Percentiles rank a stretch among this genome's conserved stretches.
These are phyloP conservation scores for Ceraceosorus guamensis DNA, from an alignment of 1,284 basidiomycete species.

Conservation along the genomic window DNA sequence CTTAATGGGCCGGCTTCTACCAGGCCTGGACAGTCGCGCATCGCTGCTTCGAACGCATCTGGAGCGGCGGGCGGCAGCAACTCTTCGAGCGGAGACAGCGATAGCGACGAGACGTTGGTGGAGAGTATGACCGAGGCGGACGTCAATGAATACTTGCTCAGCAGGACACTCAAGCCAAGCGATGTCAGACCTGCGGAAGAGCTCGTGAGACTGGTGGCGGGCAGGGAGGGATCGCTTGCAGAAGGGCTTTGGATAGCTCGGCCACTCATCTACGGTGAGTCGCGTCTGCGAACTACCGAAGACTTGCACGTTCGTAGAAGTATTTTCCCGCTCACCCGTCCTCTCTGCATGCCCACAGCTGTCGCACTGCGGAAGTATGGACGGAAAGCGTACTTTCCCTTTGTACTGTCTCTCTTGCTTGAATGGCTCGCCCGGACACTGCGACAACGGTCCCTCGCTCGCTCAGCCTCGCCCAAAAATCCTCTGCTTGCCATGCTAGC, in stretches of 20 bases:
- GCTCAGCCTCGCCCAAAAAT: conserved; percentile 9
- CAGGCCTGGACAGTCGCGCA: background rate
- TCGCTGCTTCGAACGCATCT: background rate
- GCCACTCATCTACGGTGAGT: conserved; percentile 44
- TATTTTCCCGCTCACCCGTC: background rate
- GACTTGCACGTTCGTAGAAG: background rate
- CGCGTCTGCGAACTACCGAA: background rate
- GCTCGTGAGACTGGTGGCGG: conserved; percentile 2
- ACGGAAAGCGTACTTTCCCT: conserved; percentile 23
- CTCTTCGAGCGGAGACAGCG: conserved; percentile 22
- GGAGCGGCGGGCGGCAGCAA: conserved; percentile 8
- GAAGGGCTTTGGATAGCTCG: conserved; percentile 46
- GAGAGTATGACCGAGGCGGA: conserved; percentile 37
- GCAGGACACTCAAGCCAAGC: conserved; percentile 34
- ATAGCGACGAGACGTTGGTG: conserved; percentile 37
- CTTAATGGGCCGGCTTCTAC: background rate
- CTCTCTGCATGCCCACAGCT: too few relatives aligned
- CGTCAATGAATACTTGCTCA: conserved; percentile 43
- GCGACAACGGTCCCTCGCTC: conserved; percentile 20
- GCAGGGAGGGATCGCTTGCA: conserved; percentile 11
- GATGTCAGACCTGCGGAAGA: conserved; percentile 32
- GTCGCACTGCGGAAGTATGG: conserved; percentile 37
- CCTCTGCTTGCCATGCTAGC: conserved; percentile 34
- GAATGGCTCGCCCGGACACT: conserved; percentile 33
- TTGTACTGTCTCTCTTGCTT: conserved; percentile 29